Evolutionary conservation across 495 filamentous ascomycete species (phyloP).

Genomic region (Penicillium arizonense): DNA sequence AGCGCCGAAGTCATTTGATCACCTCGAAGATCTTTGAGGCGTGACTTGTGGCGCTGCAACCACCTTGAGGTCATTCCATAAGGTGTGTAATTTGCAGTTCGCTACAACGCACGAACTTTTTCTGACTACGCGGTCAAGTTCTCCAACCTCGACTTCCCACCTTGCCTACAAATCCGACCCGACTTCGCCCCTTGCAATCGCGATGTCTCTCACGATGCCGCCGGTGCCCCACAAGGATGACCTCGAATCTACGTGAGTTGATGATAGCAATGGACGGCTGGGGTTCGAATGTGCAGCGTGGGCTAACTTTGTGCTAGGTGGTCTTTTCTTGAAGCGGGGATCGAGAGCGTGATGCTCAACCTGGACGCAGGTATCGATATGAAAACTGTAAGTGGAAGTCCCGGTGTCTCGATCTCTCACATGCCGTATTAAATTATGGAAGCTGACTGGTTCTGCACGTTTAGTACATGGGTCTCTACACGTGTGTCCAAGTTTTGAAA

Average conservation of each 20-base stretch:
- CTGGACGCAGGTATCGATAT: constrained; percentile 91
- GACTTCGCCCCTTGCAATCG: constrained; percentile 17
- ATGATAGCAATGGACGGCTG: neutral
- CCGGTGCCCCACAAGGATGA: constrained; percentile 74
- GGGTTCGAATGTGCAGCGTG: neutral
- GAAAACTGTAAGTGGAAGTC: constrained; percentile 62
- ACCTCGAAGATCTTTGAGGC: constrained; percentile 4
- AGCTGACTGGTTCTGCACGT: constrained; percentile 14
- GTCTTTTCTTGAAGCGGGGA: constrained; percentile 81
- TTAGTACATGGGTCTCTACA: constrained; percentile 97
- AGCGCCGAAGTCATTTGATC: constrained; percentile 1
- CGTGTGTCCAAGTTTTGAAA: constrained; percentile 52
- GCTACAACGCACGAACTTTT: neutral
- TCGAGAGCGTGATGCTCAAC: constrained; percentile 89
- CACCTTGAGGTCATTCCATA: constrained; percentile 2
- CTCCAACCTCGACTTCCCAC: constrained; percentile 2
- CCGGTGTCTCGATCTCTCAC: neutral
- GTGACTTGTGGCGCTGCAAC: constrained; percentile 23
- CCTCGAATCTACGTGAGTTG: constrained; percentile 74
- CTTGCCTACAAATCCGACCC: neutral
- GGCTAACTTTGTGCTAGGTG: constrained; percentile 57
- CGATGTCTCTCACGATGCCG: constrained; percentile 38
- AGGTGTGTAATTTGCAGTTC: neutral
- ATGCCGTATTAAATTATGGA: neutral
- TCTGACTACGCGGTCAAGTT: neutral